Base-by-base conservation (phyloP, 164 flowering plant genomes). In the Euptelea pleiosperma region DNA sequence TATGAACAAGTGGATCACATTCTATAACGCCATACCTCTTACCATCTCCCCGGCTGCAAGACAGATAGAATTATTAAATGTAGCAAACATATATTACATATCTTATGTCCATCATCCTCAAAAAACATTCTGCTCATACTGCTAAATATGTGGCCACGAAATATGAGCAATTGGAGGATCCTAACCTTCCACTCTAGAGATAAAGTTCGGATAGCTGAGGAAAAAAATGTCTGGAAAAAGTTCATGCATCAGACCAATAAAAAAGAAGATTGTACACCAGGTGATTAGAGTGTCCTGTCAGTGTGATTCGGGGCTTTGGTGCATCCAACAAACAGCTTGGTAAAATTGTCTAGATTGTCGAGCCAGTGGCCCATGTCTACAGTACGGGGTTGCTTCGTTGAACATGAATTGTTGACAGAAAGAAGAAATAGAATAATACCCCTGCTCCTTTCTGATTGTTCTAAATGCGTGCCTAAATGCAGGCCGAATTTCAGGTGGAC, bases 401-500 rank as follows among this genome's bases (percentile, higher is more conserved):
- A n/a, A n/a, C n/a, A n/a, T n/a, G n/a, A n/a, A 54, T 16, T 19
- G 12, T 10, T 29, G 33, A 35, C 18, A 49, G 33, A 42, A 21
- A 18, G n/a, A 40, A 43, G 31, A 43, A 48, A 3, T 16, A 14
- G 3, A 65, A 22, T 16, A 78, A 76, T 67, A 91, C 94, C 85
- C 82, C 22, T 76, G 55, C 19, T 71, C 79, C 62, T 55, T 82
- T 49, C 61, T 37, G 36, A 77, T 49, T 60, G 74, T 68, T 70
- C 75, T 92, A 46, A 80, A 69, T 41, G 52, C 65, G 64, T 92
- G 98, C 64, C 64, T 74, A 65, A 92, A 92, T 52, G 98, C 98
- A 61, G 98, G 98, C 19, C 96, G 80, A 67, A 92, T 65, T 70
- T 89, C 96, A 36, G 96, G 96, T 47, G 90, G 84, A 47, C 69